phyloP scores from a whole-genome alignment of 768 basidiomycete genomes.

The Lentinula aciculospora region DNA sequence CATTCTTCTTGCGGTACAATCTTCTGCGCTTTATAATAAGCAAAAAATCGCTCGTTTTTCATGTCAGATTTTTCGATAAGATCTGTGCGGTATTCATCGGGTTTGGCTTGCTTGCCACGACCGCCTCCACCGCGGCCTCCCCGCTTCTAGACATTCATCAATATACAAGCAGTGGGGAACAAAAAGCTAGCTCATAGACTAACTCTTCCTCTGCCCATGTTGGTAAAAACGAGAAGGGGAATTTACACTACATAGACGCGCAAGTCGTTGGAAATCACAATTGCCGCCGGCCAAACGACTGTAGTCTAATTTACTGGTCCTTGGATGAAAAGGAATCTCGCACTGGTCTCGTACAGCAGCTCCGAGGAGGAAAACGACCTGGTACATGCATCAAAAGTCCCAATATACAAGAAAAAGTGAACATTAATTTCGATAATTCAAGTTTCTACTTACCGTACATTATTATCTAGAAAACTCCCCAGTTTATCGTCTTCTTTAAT shows the following conservation, averaged over 20 bases:
- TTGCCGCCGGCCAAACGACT: background rate
- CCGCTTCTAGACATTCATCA: background rate
- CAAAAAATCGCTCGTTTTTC: constrained; percentile 61
- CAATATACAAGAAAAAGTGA: constrained; percentile 33
- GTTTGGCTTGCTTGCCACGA: constrained; percentile 11
- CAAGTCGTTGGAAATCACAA: background rate
- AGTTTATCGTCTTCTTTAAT: constrained; percentile 44
- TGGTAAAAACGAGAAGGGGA: background rate
- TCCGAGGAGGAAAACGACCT: constrained; percentile 38
- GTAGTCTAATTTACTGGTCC: background rate
- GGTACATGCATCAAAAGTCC: constrained; percentile 12
- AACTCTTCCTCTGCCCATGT: constrained; percentile 3
- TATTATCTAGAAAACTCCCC: constrained; percentile 52
- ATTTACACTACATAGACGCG: background rate
- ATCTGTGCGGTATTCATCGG: constrained; percentile 39
- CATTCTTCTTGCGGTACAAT: constrained; percentile 79
- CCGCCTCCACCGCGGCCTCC: constrained; percentile 2
- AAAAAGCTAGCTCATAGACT: background rate
- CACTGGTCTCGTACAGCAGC: constrained; percentile 44
- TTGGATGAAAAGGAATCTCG: constrained; percentile 30
- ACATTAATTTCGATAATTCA: background rate
- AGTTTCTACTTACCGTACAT: constrained; percentile 2
- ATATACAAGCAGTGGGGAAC: background rate
- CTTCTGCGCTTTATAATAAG: constrained; percentile 71
- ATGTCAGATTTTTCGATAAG: constrained; percentile 57